These are phyloP conservation scores for Papiliotrema terrestris DNA, from an alignment of 1,284 basidiomycete species.

Conservation along the genomic window DNA sequence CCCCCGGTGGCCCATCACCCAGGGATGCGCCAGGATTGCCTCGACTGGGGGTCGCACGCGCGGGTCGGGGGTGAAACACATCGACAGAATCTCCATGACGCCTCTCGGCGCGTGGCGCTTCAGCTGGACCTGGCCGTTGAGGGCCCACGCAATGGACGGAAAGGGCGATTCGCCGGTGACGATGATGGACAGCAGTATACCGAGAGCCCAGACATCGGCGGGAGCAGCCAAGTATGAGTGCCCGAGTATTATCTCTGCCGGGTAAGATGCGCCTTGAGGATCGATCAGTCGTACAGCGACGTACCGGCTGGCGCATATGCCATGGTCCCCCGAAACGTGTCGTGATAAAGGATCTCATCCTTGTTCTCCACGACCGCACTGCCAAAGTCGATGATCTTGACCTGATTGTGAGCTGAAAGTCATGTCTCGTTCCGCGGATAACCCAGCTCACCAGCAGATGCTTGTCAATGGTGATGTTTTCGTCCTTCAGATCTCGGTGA, in stretches of 20 bases:
- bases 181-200: constrained; percentile 79
- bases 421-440: background rate
- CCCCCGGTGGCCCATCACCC: constrained; percentile 53
- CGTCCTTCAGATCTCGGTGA: constrained; percentile 92
- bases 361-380: constrained; percentile 76
- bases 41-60: constrained; percentile 63
- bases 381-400: constrained; percentile 93
- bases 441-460: constrained; percentile 58
- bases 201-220: constrained; percentile 89
- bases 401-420: constrained; percentile 45
- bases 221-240: constrained; percentile 63
- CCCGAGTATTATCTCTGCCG: constrained; percentile 72
- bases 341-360: constrained; percentile 64
- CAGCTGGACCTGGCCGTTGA: constrained; percentile 50
- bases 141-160: constrained; percentile 66
- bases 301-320: constrained; percentile 48
- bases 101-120: constrained; percentile 33
- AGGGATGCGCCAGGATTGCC: constrained; percentile 70
- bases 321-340: constrained; percentile 59
- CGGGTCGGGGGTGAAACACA: constrained; percentile 72
- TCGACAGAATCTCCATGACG: constrained; percentile 60
- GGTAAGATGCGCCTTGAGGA: background rate
- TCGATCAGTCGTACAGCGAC: constrained; percentile 2
- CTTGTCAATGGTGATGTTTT: constrained; percentile 80
- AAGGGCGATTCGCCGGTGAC: constrained; percentile 83